A percentile compares a stretch with the other conserved stretches of the same genome.
Evolutionary conservation across 2,329 filamentous ascomycete species (phyloP).

Genomic region (Fusarium camptoceras): DNA sequence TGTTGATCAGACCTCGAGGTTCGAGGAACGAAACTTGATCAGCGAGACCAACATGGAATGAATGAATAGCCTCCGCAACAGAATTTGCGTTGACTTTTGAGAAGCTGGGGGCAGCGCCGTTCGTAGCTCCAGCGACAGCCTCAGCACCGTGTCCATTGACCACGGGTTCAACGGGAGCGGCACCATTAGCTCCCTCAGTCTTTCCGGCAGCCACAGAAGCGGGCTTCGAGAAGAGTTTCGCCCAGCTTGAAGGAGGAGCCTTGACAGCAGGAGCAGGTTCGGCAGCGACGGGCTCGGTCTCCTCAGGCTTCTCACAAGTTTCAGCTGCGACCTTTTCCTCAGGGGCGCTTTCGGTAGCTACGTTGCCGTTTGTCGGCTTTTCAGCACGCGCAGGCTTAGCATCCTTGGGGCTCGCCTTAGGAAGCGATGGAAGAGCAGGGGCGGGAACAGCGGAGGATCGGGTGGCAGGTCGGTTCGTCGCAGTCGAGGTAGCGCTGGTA

Average conservation of each 20-base stretch:
- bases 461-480: conserved; percentile 45
- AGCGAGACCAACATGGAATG: conserved; percentile 74
- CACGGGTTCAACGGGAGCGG: conserved; percentile 23
- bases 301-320: conserved; percentile 43
- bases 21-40: conserved; percentile 85
- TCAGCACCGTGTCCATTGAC: conserved; percentile 45
- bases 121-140: conserved; percentile 21
- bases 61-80: conserved; percentile 80
- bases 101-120: conserved; percentile 52
- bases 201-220: conserved; percentile 35
- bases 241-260: conserved; percentile 55
- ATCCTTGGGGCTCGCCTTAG: conserved; percentile 54
- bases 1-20: conserved; percentile 93
- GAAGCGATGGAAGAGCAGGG: conserved; percentile 61
- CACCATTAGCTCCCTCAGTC: conserved; percentile 45
- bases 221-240: conserved; percentile 54
- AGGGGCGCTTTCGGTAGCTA: conserved; percentile 21
- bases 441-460: conserved; percentile 55
- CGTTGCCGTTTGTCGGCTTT: conserved; percentile 42
- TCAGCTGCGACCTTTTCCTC: conserved; percentile 23
- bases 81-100: conserved; percentile 65
- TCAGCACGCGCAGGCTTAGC: conserved; percentile 44
- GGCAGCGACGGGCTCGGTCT: conserved; percentile 33
- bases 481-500: conserved; percentile 38
- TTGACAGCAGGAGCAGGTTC: conserved; percentile 44